Conservation (phyloP, 2,329 filamentous ascomycete species). For the Paracorniculantispora psalliotae region DNA sequence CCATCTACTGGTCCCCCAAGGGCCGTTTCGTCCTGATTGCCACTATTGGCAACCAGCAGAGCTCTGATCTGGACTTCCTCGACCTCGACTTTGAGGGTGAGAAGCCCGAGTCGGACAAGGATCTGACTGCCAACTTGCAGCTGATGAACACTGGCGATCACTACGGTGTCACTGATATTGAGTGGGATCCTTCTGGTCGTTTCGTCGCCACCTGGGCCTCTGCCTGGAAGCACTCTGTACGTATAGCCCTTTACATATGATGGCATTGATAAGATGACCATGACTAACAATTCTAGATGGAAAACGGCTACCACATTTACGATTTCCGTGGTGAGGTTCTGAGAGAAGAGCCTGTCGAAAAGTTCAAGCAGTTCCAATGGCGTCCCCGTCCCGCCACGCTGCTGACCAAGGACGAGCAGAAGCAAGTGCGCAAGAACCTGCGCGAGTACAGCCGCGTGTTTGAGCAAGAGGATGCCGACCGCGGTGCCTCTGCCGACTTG, state of each 20-base stretch:
- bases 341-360: constrained; percentile 86
- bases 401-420: constrained; percentile 94
- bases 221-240: constrained; percentile 91
- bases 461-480: constrained; percentile 90
- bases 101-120: constrained; percentile 88
- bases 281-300: constrained; percentile 61
- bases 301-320: constrained; percentile 98
- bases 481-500: constrained; percentile 88
- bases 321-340: constrained; percentile 89
- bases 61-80: constrained; percentile 94
- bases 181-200: constrained; percentile 95
- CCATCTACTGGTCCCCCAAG: constrained; percentile 97
- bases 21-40: constrained; percentile 93
- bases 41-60: constrained; percentile 87
- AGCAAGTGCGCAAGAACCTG: constrained; percentile 95
- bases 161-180: constrained; percentile 95
- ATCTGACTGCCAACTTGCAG: constrained; percentile 89
- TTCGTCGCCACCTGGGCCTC: constrained; percentile 92
- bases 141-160: constrained; percentile 91
- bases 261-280: not conserved
- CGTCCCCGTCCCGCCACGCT: constrained; percentile 87
- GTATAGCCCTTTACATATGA: constrained; percentile 28
- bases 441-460: constrained; percentile 94
- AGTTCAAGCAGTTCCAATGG: constrained; percentile 98
- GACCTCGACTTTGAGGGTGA: constrained; percentile 98